Percentiles rank a stretch among this genome's conserved stretches.
phyloP scores from a whole-genome alignment of 2,329 filamentous ascomycete species.

The Talaromyces sp. region DNA sequence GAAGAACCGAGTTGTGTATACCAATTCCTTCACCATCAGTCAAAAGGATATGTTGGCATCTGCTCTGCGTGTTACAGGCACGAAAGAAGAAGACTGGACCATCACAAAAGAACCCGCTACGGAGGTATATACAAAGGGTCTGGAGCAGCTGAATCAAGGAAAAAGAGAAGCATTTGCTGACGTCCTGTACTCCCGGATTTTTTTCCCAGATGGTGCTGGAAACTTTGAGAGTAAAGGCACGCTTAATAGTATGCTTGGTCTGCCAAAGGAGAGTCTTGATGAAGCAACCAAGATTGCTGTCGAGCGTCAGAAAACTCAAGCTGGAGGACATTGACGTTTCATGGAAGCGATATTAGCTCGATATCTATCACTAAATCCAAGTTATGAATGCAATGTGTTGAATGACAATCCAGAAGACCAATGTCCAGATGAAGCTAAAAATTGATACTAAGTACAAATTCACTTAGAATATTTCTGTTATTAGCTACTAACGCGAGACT shows the following conservation, averaged over 20 bases:
- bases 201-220: slow-evolving; percentile 41
- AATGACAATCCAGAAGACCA: no score
- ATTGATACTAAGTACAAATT: no score
- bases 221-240: slow-evolving; percentile 4
- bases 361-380: no score
- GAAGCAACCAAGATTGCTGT: slow-evolving; percentile 3
- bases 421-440: no score
- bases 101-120: slow-evolving; percentile 46
- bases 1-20: slow-evolving; percentile 46
- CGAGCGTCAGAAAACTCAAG: not conserved
- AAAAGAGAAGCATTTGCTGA: slow-evolving; percentile 40
- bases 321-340: not conserved
- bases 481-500: no score
- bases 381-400: no score
- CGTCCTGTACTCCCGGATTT: slow-evolving; percentile 53
- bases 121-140: slow-evolving; percentile 48
- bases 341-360: no score
- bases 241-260: not conserved
- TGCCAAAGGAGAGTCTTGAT: not conserved
- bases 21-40: slow-evolving; percentile 57
- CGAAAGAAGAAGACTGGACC: slow-evolving; percentile 56
- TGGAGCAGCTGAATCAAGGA: slow-evolving; percentile 30
- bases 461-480: no score
- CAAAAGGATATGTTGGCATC: slow-evolving; percentile 62
- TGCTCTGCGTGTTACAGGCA: slow-evolving; percentile 55